Conservation (phyloP, 768 basidiomycete genomes). For the Phaffia australis region DNA sequence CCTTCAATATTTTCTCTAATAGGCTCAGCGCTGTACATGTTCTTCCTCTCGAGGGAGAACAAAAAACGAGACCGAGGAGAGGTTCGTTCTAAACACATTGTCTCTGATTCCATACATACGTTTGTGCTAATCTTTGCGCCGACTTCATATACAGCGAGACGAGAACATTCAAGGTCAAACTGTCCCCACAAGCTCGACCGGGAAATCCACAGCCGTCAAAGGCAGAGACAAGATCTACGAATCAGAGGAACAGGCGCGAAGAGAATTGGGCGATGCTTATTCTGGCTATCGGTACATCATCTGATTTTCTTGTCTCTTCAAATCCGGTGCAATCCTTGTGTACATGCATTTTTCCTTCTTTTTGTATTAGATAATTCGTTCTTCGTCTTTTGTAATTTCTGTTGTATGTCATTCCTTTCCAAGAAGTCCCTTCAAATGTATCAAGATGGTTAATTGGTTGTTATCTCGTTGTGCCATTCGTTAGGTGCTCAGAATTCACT, state of each 20-base stretch:
- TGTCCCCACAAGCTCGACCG: not conserved
- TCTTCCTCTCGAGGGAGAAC: conserved; percentile 52
- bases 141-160: conserved; percentile 7
- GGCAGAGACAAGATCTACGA: not conserved
- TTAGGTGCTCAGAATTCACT: no score
- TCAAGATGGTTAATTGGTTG: no score
- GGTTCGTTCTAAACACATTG: conserved; percentile 3
- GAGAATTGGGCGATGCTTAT: conserved; percentile 11
- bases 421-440: no score
- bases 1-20: not conserved
- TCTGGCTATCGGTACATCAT: conserved; percentile 19
- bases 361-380: no score
- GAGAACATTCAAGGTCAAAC: conserved; percentile 1
- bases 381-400: no score
- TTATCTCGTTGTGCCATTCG: no score
- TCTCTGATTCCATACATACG: no score
- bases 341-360: no score
- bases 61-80: conserved; percentile 56
- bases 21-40: conserved; percentile 41
- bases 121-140: not conserved
- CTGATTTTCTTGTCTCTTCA: not conserved
- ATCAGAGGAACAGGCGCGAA: conserved; percentile 5
- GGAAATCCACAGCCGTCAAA: conserved; percentile 1
- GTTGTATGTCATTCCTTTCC: no score
- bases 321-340: no score